Percentiles rank a stretch among this genome's conserved stretches.
Conservation (phyloP, 768 basidiomycete species). For the Cantharellus anzutake region DNA sequence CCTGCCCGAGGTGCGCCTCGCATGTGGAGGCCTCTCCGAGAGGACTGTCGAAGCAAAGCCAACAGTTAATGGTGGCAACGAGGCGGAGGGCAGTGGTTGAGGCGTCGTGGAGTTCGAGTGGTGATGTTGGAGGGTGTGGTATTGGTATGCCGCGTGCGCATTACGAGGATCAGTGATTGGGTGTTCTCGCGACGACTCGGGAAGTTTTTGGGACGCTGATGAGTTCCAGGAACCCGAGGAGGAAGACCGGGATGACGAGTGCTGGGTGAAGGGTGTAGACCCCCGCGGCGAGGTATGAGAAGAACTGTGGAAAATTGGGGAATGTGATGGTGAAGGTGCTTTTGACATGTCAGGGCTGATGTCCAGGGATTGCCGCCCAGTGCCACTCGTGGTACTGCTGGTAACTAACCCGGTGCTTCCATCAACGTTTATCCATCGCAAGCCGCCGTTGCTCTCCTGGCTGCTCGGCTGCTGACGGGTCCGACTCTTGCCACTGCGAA, state of each 20-base stretch:
- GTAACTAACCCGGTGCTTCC: background rate
- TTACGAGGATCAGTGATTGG: too few relatives aligned
- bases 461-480: constrained; percentile 4
- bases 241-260: too few relatives aligned
- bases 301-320: background rate
- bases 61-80: background rate
- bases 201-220: too few relatives aligned
- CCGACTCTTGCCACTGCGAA: constrained; percentile 24
- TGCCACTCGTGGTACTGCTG: background rate
- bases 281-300: too few relatives aligned
- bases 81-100: background rate
- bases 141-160: too few relatives aligned
- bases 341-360: background rate
- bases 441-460: background rate
- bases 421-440: background rate
- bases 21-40: background rate
- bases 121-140: too few relatives aligned
- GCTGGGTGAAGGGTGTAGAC: background rate
- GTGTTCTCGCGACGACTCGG: too few relatives aligned
- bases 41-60: background rate
- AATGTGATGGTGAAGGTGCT: background rate
- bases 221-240: too few relatives aligned
- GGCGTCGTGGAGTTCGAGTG: too few relatives aligned
- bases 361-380: background rate
- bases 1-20: too few relatives aligned